Percentiles rank a stretch among this genome's conserved stretches.
Conservation (phyloP, 2,329 filamentous ascomycete genomes). For the Alternaria triticina region DNA sequence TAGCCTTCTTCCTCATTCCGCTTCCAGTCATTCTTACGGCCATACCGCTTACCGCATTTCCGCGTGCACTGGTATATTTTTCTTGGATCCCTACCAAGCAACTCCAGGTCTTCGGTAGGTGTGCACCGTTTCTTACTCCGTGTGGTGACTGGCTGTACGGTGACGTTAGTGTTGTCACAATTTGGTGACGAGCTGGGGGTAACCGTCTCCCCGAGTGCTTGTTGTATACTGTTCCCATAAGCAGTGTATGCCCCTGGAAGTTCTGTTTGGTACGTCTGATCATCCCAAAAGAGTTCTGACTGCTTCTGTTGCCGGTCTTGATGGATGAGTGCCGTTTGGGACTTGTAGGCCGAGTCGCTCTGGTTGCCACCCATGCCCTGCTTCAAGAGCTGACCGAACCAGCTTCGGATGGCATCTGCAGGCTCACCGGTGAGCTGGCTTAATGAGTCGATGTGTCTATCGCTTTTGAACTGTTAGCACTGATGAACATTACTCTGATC, state of each 20-base stretch:
- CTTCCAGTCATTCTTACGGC: slow-evolving; percentile 49
- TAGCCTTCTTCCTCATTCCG: slow-evolving; percentile 48
- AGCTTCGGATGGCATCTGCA: slow-evolving; percentile 40
- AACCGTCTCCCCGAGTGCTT: slow-evolving; percentile 14
- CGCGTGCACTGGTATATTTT: slow-evolving; percentile 49
- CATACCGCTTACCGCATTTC: slow-evolving; percentile 48
- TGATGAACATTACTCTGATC: background rate
- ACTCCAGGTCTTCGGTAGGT: slow-evolving; percentile 37
- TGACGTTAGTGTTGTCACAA: slow-evolving; percentile 26
- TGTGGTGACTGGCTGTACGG: slow-evolving; percentile 19
- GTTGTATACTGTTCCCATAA: background rate
- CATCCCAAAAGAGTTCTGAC: slow-evolving; percentile 29
- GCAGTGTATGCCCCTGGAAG: background rate
- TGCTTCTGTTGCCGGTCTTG: slow-evolving; percentile 5
- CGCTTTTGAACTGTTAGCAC: slow-evolving; percentile 22
- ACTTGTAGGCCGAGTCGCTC: slow-evolving; percentile 46
- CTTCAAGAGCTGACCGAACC: slow-evolving; percentile 46
- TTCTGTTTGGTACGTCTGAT: slow-evolving; percentile 20
- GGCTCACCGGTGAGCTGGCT: slow-evolving; percentile 46
- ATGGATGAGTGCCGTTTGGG: slow-evolving; percentile 41
- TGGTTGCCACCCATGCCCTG: slow-evolving; percentile 43
- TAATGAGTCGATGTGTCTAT: slow-evolving; percentile 45
- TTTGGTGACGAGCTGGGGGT: slow-evolving; percentile 22
- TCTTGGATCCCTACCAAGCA: slow-evolving; percentile 40
- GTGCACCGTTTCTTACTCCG: slow-evolving; percentile 45